Percentiles rank a stretch among this genome's conserved stretches.
Conservation (phyloP, 495 filamentous ascomycete species). For the Hypoxylon subgilvum region DNA sequence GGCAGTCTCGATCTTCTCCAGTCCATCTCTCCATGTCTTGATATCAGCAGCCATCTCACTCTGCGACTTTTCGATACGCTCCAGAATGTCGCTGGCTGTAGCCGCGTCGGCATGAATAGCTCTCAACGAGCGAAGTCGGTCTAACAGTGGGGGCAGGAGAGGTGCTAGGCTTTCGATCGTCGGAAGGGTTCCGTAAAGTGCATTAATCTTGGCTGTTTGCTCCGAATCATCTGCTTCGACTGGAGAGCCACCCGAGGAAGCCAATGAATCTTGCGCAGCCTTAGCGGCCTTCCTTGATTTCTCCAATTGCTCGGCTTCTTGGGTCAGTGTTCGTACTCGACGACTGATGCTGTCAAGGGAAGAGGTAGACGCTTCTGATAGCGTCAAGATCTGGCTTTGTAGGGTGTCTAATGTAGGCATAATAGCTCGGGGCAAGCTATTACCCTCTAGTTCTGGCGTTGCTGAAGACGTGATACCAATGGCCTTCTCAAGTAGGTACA, state of each 20-base stretch:
- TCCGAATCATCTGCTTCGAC: conserved; percentile 61
- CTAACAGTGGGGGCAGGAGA: conserved; percentile 81
- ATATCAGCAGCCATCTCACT: conserved; percentile 84
- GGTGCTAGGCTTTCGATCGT: conserved; percentile 89
- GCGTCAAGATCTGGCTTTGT: conserved; percentile 69
- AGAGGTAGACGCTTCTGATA: conserved; percentile 67
- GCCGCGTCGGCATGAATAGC: conserved; percentile 87
- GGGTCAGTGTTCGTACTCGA: conserved; percentile 73
- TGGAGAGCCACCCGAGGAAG: conserved; percentile 49
- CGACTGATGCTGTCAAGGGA: conserved; percentile 76
- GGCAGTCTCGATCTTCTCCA: conserved; percentile 77
- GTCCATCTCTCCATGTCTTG: conserved; percentile 80
- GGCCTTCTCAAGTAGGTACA: conserved; percentile 77
- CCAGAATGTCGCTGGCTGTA: conserved; percentile 78
- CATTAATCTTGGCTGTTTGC: conserved; percentile 84
- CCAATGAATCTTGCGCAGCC: conserved; percentile 64
- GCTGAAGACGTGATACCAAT: conserved; percentile 76
- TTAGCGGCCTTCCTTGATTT: conserved; percentile 76
- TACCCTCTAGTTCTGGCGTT: conserved; percentile 66
- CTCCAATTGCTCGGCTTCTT: conserved; percentile 79
- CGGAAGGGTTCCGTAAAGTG: conserved; percentile 84
- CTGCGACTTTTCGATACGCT: conserved; percentile 77
- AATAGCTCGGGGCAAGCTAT: conserved; percentile 65
- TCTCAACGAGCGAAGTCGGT: conserved; percentile 81
- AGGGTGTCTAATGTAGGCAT: conserved; percentile 81